These are phyloP conservation scores for Phytopythium cucurbitacearum DNA, from an alignment of 352 stramenopile species.

Conservation along the genomic window DNA sequence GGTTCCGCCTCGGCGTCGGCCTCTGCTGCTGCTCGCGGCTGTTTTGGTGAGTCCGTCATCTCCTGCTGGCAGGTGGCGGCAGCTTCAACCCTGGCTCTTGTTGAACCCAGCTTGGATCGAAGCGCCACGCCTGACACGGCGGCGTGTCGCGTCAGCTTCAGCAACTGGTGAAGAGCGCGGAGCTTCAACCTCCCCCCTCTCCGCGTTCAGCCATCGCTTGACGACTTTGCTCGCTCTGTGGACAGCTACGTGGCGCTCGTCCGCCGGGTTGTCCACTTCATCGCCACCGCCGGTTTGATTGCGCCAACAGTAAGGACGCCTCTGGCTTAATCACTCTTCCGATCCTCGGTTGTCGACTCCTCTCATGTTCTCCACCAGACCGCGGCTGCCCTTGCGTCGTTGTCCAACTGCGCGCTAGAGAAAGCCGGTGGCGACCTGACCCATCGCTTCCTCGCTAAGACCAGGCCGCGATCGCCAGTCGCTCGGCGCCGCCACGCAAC, in stretches of 20 bases:
- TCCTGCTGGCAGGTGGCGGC: background rate
- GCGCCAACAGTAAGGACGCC: constrained; percentile 8
- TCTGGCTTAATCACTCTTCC: background rate
- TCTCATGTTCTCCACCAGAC: constrained; percentile 2
- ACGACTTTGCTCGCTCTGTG: background rate
- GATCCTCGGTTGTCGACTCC: background rate
- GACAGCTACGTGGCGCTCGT: constrained; percentile 16
- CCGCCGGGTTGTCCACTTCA: constrained; percentile 17
- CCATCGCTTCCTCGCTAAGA: constrained; percentile 12
- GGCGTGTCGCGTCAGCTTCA: constrained; percentile 23
- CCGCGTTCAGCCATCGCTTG: background rate
- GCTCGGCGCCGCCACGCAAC: background rate
- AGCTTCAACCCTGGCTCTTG: background rate
- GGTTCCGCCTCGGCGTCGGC: constrained; percentile 19
- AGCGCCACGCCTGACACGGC: constrained; percentile 11
- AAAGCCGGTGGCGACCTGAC: constrained; percentile 4
- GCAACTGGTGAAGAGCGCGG: constrained; percentile 21
- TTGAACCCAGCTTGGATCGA: too few species aligned
- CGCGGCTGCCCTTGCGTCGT: constrained; percentile 5
- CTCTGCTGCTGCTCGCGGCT: constrained; percentile 30
- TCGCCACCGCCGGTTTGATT: constrained; percentile 12
- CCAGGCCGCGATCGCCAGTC: constrained; percentile 1
- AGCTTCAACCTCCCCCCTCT: background rate
- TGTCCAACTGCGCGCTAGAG: constrained; percentile 11
- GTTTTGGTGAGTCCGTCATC: constrained; percentile 17